Percentiles rank a stretch among this genome's conserved stretches.
These are phyloP conservation scores for Hypoxylon trugodes DNA, from an alignment of 495 filamentous ascomycete genomes.

Conservation along the genomic window DNA sequence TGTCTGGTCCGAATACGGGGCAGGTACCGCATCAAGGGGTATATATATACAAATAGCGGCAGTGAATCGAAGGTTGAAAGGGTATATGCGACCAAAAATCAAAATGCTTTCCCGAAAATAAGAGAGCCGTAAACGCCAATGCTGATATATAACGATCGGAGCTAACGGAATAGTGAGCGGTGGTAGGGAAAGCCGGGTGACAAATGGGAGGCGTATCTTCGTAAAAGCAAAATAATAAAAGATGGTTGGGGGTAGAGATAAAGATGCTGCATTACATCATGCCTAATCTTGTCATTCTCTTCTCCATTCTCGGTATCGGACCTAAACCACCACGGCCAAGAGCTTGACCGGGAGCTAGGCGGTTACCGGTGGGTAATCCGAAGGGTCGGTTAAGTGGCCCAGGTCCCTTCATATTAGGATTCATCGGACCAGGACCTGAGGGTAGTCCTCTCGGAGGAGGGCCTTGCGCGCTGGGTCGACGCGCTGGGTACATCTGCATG, in stretches of 20 bases:
- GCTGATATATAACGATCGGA: conserved; percentile 25
- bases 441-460: conserved; percentile 46
- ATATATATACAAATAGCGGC: conserved; percentile 24
- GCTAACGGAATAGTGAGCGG: conserved; percentile 5
- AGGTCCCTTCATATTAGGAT: conserved; percentile 16
- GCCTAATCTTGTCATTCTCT: conserved; percentile 84
- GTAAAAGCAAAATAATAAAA: conserved; percentile 15
- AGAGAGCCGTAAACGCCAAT: conserved; percentile 33
- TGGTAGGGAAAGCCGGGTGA: conserved; percentile 8
- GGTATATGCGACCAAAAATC: conserved; percentile 35
- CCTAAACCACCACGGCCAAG: conserved; percentile 37
- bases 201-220: conserved; percentile 38
- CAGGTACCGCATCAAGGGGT: conserved; percentile 27
- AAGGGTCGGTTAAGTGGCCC: conserved; percentile 39
- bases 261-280: no score
- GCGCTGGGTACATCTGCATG: conserved; percentile 45
- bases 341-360: conserved; percentile 45
- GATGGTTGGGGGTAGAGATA: conserved; percentile 6
- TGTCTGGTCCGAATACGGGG: conserved; percentile 20
- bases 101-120: conserved; percentile 25
- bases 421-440: conserved; percentile 37
- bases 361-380: conserved; percentile 42
- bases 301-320: conserved; percentile 64
- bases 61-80: conserved; percentile 20
- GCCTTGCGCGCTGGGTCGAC: conserved; percentile 44